These are phyloP conservation scores for Aspergillus novoparasiticus DNA, from an alignment of 2,329 filamentous ascomycete species.

Conservation along the genomic window DNA sequence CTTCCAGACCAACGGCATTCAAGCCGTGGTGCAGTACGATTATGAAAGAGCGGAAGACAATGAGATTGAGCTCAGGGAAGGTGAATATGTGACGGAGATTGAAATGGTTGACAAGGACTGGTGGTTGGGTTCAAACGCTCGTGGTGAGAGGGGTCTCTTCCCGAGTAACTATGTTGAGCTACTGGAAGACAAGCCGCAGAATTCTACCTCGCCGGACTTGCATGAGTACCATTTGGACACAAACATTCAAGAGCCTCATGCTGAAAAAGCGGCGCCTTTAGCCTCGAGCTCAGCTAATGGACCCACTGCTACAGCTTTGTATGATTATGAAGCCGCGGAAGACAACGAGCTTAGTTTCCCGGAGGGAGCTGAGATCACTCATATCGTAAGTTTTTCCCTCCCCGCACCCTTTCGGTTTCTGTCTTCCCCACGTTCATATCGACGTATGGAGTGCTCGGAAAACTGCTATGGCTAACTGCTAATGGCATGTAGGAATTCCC, in stretches of 20 bases:
- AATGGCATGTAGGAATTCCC: constrained; percentile 72
- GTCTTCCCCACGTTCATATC: neutral
- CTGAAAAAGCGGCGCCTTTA: constrained; percentile 39
- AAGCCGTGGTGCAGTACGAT: constrained; percentile 85
- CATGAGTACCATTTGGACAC: constrained; percentile 33
- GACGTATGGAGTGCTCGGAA: too few relatives aligned
- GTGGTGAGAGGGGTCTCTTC: constrained; percentile 86
- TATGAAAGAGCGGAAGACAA: constrained; percentile 98
- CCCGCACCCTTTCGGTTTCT: neutral
- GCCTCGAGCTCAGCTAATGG: constrained; percentile 41
- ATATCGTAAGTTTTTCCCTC: constrained; percentile 63
- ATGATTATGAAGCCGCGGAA: constrained; percentile 96
- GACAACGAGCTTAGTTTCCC: constrained; percentile 88
- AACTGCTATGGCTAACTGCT: constrained; percentile 26
- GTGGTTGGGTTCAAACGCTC: constrained; percentile 93
- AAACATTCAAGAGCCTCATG: constrained; percentile 38
- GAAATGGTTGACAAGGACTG: constrained; percentile 98
- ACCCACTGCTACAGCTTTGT: constrained; percentile 79
- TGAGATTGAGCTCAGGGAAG: constrained; percentile 87
- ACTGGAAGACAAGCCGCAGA: constrained; percentile 60
- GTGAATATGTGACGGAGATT: constrained; percentile 85
- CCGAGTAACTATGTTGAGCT: constrained; percentile 97
- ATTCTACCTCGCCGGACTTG: constrained; percentile 29
- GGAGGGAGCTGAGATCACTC: constrained; percentile 79
- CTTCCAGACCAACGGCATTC: constrained; percentile 61